phyloP scores from a whole-genome alignment of 164 flowering plant species.

The Echeveria elegans region DNA sequence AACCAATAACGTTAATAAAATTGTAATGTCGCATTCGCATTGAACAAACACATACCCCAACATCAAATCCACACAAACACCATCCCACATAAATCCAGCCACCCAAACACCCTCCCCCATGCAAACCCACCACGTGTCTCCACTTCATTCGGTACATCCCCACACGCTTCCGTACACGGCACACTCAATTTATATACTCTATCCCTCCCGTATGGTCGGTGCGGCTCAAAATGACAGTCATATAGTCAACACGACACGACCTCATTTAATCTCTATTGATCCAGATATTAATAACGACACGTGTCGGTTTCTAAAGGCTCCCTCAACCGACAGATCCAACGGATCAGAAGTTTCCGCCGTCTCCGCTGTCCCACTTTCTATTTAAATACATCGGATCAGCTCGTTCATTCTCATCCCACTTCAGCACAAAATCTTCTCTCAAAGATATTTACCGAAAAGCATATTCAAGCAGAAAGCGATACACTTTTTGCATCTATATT shows the following conservation, averaged over 20 bases:
- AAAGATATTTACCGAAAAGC: not conserved
- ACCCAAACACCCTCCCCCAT: not conserved
- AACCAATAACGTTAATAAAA: not conserved
- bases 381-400: not conserved
- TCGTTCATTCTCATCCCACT: not conserved
- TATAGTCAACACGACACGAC: not conserved
- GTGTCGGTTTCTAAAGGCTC: not conserved
- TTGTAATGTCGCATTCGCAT: not conserved
- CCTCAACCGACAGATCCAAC: conserved; percentile 2
- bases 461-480: not conserved
- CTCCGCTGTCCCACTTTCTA: not conserved
- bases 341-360: not conserved
- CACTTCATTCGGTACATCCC: not conserved
- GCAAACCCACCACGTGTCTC: not conserved
- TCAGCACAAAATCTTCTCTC: not conserved
- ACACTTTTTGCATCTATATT: not conserved
- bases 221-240: not conserved
- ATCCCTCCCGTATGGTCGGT: not conserved
- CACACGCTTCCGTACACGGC: not conserved
- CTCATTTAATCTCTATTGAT: not conserved
- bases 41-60: not conserved
- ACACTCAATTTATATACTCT: too few relatives aligned
- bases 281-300: not conserved
- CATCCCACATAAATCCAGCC: not conserved
- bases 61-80: not conserved